Conservation (phyloP, 495 filamentous ascomycete species). For the Lophiotrema nucula region DNA sequence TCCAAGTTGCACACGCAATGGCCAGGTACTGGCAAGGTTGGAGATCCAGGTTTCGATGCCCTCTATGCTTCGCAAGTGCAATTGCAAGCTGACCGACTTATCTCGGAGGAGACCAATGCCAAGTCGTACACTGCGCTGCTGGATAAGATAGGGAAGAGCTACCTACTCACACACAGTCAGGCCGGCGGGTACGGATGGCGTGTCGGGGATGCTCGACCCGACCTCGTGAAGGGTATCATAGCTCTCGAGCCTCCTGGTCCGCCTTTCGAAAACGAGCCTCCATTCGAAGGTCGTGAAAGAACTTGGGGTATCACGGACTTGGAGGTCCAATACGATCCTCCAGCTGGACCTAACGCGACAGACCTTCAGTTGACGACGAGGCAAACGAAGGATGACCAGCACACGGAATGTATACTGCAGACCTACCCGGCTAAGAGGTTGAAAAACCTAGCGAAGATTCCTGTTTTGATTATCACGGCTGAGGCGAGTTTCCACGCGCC, state of each 20-base stretch:
- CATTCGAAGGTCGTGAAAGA: not conserved
- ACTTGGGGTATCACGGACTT: conserved; percentile 41
- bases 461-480: conserved; percentile 50
- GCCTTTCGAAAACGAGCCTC: conserved; percentile 11
- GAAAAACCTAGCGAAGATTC: conserved; percentile 48
- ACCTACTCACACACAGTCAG: conserved; percentile 41
- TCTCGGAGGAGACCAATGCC: conserved; percentile 31
- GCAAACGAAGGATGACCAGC: conserved; percentile 25
- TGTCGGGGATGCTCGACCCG: conserved; percentile 37
- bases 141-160: conserved; percentile 37
- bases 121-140: conserved; percentile 38
- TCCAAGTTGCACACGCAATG: conserved; percentile 51
- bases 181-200: conserved; percentile 39
- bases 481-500: conserved; percentile 56
- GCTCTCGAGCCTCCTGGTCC: conserved; percentile 19
- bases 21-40: conserved; percentile 47
- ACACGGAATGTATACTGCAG: conserved; percentile 48
- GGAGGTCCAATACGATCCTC: conserved; percentile 48
- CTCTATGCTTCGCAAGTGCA: conserved; percentile 42
- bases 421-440: conserved; percentile 51
- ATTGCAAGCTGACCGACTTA: conserved; percentile 27
- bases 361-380: conserved; percentile 39
- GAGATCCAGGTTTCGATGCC: conserved; percentile 50
- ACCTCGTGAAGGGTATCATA: conserved; percentile 19
- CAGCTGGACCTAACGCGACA: conserved; percentile 36